A percentile compares a stretch with the other conserved stretches of the same genome.
These are phyloP conservation scores for Thielaviopsis musarum DNA, from an alignment of 2,329 filamentous ascomycete species.

Conservation along the genomic window DNA sequence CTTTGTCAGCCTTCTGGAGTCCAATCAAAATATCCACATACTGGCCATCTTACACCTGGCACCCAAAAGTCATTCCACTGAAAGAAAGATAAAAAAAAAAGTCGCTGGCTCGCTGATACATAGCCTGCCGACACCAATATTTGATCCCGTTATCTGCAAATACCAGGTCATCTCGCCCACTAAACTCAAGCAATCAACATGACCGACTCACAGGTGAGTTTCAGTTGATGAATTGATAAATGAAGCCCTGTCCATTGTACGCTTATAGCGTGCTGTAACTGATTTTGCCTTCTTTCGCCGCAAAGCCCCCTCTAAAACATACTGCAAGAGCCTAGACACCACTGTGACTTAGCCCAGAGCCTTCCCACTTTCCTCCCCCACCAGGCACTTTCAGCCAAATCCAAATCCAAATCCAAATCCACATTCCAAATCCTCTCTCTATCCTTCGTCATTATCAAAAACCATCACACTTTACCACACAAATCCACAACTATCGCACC, in stretches of 20 bases:
- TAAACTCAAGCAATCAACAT: background rate
- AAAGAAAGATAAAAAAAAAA: no score
- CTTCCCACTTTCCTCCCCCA: background rate
- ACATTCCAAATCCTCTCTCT: no score
- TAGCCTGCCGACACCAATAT: background rate
- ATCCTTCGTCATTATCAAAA: background rate
- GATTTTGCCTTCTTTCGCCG: background rate
- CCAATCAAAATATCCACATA: no score
- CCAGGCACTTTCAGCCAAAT: background rate
- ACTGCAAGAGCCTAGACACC: background rate
- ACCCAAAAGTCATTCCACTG: no score
- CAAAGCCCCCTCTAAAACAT: background rate
- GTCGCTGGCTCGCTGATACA: no score
- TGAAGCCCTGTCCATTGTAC: background rate
- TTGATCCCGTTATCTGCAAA: background rate
- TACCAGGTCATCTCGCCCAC: background rate
- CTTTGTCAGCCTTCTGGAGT: no score
- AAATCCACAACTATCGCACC: background rate
- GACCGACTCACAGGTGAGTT: conserved; percentile 8
- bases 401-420: background rate
- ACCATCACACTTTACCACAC: background rate
- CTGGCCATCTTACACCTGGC: no score
- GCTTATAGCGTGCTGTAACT: background rate
- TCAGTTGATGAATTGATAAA: background rate
- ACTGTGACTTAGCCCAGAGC: background rate